Conservation (phyloP, 2,329 filamentous ascomycete genomes). For the Fusarium nanum region DNA sequence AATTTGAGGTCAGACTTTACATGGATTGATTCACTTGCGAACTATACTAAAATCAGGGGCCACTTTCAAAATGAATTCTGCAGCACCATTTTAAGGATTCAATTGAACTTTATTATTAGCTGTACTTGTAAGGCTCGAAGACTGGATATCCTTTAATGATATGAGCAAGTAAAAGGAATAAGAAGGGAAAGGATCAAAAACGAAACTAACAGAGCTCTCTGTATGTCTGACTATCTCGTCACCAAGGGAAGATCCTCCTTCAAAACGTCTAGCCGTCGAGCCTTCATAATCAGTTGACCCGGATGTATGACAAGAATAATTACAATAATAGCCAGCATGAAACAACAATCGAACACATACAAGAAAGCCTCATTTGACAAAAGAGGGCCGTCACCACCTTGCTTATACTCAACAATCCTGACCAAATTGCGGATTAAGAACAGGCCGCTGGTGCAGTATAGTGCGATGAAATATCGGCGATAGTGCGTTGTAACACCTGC, state of each 20-base stretch:
- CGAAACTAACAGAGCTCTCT: neutral
- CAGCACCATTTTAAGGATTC: fast-evolving
- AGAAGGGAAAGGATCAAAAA: fast-evolving
- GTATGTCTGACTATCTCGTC: neutral
- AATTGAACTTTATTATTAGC: neutral
- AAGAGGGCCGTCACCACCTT: neutral
- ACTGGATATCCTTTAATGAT: fast-evolving
- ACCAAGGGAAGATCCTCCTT: neutral
- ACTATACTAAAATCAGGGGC: neutral
- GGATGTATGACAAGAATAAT: neutral
- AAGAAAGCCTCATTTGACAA: neutral
- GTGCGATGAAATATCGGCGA: neutral
- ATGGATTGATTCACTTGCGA: neutral
- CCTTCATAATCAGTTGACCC: neutral
- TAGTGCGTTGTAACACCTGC: neutral
- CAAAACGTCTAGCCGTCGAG: neutral
- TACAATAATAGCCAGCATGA: neutral
- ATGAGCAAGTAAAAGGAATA: neutral
- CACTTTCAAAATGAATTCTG: neutral
- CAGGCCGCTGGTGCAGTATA: neutral
- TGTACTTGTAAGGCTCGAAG: neutral
- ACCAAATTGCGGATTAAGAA: neutral
- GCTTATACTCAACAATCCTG: neutral
- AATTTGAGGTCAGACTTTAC: neutral
- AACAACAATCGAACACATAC: neutral